Conservation (phyloP, 106 monocot species). For the Agapanthus africanus region DNA sequence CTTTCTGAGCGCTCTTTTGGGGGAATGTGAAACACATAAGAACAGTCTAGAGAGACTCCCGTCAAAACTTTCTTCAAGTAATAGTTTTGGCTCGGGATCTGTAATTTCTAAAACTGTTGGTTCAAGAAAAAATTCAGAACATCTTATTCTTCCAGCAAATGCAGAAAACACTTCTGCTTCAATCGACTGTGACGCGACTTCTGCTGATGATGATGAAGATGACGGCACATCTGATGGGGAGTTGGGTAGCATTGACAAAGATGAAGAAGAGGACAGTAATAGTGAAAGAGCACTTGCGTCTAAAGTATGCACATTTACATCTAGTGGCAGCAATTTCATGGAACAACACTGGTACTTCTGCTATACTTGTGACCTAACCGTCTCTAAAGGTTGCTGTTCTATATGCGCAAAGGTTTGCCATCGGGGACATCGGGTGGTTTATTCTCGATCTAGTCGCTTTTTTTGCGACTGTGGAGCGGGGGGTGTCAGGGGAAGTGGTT, state of each 20-base stretch:
- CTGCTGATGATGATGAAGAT: constrained; percentile 97
- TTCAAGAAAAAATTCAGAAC: constrained; percentile 58
- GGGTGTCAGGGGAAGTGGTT: constrained; percentile 86
- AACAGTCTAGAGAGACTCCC: constrained; percentile 29
- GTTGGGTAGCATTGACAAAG: constrained; percentile 79
- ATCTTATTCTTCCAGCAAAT: constrained; percentile 36
- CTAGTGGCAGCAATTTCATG: constrained; percentile 98
- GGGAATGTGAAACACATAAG: constrained; percentile 44
- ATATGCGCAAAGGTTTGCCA: constrained; percentile 99
- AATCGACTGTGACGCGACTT: constrained; percentile 79
- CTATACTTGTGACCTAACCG: constrained; percentile 94
- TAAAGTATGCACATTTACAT: constrained; percentile 97
- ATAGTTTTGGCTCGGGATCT: constrained; percentile 44
- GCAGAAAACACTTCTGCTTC: constrained; percentile 30
- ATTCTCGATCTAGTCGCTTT: constrained; percentile 96
- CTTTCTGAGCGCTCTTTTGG: constrained; percentile 60
- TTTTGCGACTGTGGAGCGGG: constrained; percentile 99
- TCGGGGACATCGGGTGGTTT: constrained; percentile 93
- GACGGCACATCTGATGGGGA: constrained; percentile 98
- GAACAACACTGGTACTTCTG: constrained; percentile 99
- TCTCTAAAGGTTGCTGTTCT: constrained; percentile 96
- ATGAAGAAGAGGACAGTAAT: constrained; percentile 81
- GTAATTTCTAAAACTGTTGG: constrained; percentile 30
- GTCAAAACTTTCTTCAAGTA: constrained; percentile 39
- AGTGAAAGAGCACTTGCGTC: constrained; percentile 85